These are phyloP conservation scores for Ophiostoma sp. DNA, from an alignment of 2,329 filamentous ascomycete genomes.

Conservation along the genomic window DNA sequence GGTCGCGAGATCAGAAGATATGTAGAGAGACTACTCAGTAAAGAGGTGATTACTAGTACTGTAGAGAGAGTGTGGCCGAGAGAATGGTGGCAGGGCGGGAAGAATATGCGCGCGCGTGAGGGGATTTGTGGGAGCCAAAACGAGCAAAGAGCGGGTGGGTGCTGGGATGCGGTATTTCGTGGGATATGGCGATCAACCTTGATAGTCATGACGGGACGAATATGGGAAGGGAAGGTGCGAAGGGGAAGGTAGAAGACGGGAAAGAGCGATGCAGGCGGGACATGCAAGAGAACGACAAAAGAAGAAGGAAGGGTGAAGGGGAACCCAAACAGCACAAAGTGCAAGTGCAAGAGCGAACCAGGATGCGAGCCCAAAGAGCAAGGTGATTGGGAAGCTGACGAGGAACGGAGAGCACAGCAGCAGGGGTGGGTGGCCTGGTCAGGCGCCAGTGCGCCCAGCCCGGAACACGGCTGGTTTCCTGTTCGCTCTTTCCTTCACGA, in stretches of 20 bases:
- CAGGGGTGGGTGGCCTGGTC: background rate
- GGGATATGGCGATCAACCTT: conserved; percentile 1
- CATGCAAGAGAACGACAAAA: background rate
- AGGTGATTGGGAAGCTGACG: background rate
- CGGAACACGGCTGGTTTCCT: background rate
- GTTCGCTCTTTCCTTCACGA: background rate
- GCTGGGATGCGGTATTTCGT: conserved; percentile 10
- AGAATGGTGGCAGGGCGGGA: background rate
- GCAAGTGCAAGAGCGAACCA: background rate
- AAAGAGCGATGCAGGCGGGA: background rate
- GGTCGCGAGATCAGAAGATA: background rate
- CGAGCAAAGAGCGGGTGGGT: background rate
- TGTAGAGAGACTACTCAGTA: background rate
- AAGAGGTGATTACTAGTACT: background rate
- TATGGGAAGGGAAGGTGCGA: background rate
- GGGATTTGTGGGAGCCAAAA: background rate
- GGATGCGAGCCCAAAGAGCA: background rate
- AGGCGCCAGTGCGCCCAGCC: conserved; percentile 7
- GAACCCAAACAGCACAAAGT: background rate
- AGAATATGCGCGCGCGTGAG: conserved; percentile 12
- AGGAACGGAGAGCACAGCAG: background rate
- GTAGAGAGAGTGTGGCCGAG: background rate
- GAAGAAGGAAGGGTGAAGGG: background rate
- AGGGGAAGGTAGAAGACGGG: background rate
- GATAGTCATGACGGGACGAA: background rate